A percentile compares a stretch with the other conserved stretches of the same genome.
Evolutionary conservation across 2,329 filamentous ascomycete species (phyloP).

Genomic region (Epichloe gansuensis): DNA sequence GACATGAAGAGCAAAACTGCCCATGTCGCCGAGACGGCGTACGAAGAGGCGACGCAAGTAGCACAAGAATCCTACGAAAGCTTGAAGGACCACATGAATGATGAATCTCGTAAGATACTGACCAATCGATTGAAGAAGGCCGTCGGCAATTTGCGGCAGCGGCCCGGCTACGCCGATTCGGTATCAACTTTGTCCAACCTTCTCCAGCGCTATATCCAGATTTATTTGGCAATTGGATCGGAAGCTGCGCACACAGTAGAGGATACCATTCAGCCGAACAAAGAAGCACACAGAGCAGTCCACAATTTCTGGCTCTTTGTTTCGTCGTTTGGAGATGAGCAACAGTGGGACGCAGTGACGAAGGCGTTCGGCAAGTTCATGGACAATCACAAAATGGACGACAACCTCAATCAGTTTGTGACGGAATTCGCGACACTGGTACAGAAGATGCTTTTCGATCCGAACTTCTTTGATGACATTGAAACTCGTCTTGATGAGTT

Average conservation of each 20-base stretch:
- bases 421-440: slow-evolving; percentile 60
- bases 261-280: slow-evolving; percentile 61
- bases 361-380: slow-evolving; percentile 56
- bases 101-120: slow-evolving; percentile 61
- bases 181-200: slow-evolving; percentile 68
- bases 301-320: slow-evolving; percentile 72
- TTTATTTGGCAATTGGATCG: slow-evolving; percentile 63
- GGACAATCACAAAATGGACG: slow-evolving; percentile 62
- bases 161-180: slow-evolving; percentile 74
- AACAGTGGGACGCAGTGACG: slow-evolving; percentile 67
- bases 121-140: slow-evolving; percentile 65
- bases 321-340: slow-evolving; percentile 62
- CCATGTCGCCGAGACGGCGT: slow-evolving; percentile 34
- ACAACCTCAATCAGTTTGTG: slow-evolving; percentile 70
- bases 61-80: slow-evolving; percentile 52
- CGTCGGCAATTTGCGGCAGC: slow-evolving; percentile 60
- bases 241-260: slow-evolving; percentile 55
- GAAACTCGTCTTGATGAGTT: slow-evolving; percentile 42
- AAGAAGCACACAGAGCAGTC: slow-evolving; percentile 61
- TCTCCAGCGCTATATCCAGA: slow-evolving; percentile 63
- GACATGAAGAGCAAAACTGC: slow-evolving; percentile 49
- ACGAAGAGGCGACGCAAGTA: slow-evolving; percentile 3
- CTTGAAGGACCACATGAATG: slow-evolving; percentile 58
- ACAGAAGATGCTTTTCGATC: slow-evolving; percentile 74
- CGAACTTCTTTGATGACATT: slow-evolving; percentile 69